These are phyloP conservation scores for Blastosporella zonata DNA, from an alignment of 1,284 basidiomycete genomes.

Conservation along the genomic window DNA sequence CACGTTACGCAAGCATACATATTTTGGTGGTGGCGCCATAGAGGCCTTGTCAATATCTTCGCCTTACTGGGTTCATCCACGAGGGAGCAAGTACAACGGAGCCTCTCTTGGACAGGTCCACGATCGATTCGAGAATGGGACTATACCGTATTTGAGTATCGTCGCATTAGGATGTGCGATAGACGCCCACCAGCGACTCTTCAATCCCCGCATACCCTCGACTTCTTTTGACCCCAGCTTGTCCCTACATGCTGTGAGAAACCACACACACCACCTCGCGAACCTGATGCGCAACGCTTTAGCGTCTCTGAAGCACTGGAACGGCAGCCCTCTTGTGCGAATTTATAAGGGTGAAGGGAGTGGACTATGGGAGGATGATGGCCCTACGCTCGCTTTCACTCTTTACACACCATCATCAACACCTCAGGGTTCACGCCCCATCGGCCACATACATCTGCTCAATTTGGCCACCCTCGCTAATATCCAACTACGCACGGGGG, in stretches of 20 bases:
- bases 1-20: neutral
- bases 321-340: conserved; percentile 11
- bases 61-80: conserved; percentile 15
- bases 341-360: conserved; percentile 18
- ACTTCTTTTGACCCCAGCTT: neutral
- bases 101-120: conserved; percentile 1
- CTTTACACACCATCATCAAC: conserved; percentile 11
- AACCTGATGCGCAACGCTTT: conserved; percentile 5
- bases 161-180: conserved; percentile 14
- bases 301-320: conserved; percentile 10
- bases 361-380: conserved; percentile 15
- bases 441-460: conserved; percentile 14
- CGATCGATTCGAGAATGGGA: conserved; percentile 16
- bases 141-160: conserved; percentile 14
- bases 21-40: conserved; percentile 17
- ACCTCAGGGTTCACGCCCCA: neutral
- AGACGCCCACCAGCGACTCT: conserved; percentile 12
- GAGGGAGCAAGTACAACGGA: conserved; percentile 9
- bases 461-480: conserved; percentile 16
- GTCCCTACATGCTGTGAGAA: conserved; percentile 13
- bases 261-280: conserved; percentile 10
- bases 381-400: conserved; percentile 16
- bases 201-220: neutral
- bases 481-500: conserved; percentile 16
- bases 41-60: conserved; percentile 15